Conservation (phyloP, 1,284 basidiomycete genomes). For the Irpex rosettiformis region DNA sequence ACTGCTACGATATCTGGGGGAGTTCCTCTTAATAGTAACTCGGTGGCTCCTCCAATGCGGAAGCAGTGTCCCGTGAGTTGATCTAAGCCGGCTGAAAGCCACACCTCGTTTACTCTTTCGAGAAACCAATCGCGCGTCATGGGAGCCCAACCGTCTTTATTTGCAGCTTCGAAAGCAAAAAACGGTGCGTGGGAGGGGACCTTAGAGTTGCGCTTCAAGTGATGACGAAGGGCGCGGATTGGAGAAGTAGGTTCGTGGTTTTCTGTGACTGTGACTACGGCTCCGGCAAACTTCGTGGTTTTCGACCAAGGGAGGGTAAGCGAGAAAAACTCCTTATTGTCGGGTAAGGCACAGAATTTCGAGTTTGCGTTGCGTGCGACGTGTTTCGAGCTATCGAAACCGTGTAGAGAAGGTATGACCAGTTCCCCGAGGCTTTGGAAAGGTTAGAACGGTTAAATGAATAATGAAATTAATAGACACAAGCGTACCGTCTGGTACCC, state of each 20-base stretch:
- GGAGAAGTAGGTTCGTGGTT: conserved; percentile 4
- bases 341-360: neutral
- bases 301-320: conserved; percentile 12
- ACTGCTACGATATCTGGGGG: conserved; percentile 31
- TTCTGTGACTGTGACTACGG: conserved; percentile 5
- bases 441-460: too few relatives aligned
- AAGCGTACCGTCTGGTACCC: conserved; percentile 1
- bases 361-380: neutral
- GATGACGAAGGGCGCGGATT: neutral
- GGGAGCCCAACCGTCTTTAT: conserved; percentile 9
- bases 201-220: neutral
- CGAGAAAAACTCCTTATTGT: neutral
- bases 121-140: conserved; percentile 22
- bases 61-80: conserved; percentile 31
- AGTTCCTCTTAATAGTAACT: conserved; percentile 30
- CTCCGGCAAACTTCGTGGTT: conserved; percentile 6
- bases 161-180: conserved; percentile 2
- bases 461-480: too few relatives aligned
- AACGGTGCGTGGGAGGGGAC: neutral
- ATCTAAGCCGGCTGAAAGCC: conserved; percentile 19
- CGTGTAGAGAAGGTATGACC: neutral
- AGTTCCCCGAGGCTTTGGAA: neutral
- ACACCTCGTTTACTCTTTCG: conserved; percentile 22
- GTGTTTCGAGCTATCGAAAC: neutral
- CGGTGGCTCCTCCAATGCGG: conserved; percentile 23